Conservation (phyloP, 805 yeast species). For the Grigorovia transvaalensis region DNA sequence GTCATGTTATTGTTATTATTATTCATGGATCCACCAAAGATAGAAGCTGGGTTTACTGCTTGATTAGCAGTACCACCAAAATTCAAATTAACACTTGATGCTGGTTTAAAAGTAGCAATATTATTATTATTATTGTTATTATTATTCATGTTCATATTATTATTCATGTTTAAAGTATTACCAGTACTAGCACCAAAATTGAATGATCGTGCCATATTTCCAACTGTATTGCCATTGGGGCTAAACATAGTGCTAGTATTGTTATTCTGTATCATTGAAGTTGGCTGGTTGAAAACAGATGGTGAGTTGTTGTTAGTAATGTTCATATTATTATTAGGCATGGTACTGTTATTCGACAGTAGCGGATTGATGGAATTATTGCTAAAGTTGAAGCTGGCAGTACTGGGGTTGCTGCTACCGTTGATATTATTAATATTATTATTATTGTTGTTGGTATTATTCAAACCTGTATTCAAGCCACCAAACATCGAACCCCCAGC, state of each 20-base stretch:
- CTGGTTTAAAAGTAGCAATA: constrained; percentile 12
- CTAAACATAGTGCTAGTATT: neutral
- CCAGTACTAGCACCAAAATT: neutral
- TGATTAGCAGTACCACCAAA: constrained; percentile 12
- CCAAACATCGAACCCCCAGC: neutral
- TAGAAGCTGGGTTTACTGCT: constrained; percentile 14
- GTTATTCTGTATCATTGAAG: constrained; percentile 1
- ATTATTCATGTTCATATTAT: neutral
- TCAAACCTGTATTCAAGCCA: neutral
- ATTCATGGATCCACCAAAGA: constrained; percentile 9
- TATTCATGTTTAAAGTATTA: neutral
- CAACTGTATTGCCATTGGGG: neutral
- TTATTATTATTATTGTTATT: neutral
- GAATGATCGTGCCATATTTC: neutral
- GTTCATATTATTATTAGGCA: constrained; percentile 1
- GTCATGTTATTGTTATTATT: constrained; percentile 1
- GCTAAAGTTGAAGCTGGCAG: neutral
- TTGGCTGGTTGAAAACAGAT: neutral
- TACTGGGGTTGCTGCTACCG: neutral
- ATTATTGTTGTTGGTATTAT: neutral
- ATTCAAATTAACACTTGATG: constrained; percentile 18
- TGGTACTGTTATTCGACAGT: neutral
- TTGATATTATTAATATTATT: neutral
- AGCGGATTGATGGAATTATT: constrained; percentile 1
- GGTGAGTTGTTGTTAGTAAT: neutral